These are phyloP conservation scores for Coniochaeta prunicola DNA, from an alignment of 2,329 filamentous ascomycete genomes.

Conservation along the genomic window DNA sequence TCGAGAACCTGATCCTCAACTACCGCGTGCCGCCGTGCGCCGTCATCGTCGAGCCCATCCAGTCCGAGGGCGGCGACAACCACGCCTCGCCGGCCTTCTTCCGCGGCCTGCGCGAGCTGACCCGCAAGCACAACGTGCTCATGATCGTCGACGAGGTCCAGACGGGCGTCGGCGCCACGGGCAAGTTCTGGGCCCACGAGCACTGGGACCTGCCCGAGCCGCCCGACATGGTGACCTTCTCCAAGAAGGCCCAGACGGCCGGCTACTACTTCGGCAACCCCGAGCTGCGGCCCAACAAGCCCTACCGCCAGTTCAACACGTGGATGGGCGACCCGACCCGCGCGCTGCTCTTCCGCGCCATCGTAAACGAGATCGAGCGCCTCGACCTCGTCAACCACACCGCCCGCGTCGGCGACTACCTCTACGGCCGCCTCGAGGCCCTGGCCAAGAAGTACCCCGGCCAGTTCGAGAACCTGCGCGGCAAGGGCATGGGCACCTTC, in stretches of 20 bases:
- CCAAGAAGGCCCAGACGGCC: conserved; percentile 90
- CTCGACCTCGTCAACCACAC: conserved; percentile 75
- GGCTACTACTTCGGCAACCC: conserved; percentile 86
- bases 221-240: conserved; percentile 92
- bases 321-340: conserved; percentile 93
- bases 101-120: conserved; percentile 72
- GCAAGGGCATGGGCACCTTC: conserved; percentile 84
- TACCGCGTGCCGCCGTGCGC: conserved; percentile 76
- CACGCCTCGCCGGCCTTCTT: conserved; percentile 86
- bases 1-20: conserved; percentile 71
- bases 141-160: conserved; percentile 94
- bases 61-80: conserved; percentile 93
- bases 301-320: conserved; percentile 94
- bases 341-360: conserved; percentile 77
- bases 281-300: conserved; percentile 78
- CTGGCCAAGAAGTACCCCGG: conserved; percentile 66
- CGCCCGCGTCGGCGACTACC: conserved; percentile 68
- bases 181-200: conserved; percentile 94
- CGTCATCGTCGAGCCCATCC: conserved; percentile 81
- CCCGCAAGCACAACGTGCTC: conserved; percentile 68
- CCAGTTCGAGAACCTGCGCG: conserved; percentile 76
- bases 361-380: conserved; percentile 72
- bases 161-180: conserved; percentile 86
- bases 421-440: conserved; percentile 61
- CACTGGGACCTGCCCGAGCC: conserved; percentile 79